phyloP scores from a whole-genome alignment of 768 basidiomycete genomes.

The Tricholoma sp. region DNA sequence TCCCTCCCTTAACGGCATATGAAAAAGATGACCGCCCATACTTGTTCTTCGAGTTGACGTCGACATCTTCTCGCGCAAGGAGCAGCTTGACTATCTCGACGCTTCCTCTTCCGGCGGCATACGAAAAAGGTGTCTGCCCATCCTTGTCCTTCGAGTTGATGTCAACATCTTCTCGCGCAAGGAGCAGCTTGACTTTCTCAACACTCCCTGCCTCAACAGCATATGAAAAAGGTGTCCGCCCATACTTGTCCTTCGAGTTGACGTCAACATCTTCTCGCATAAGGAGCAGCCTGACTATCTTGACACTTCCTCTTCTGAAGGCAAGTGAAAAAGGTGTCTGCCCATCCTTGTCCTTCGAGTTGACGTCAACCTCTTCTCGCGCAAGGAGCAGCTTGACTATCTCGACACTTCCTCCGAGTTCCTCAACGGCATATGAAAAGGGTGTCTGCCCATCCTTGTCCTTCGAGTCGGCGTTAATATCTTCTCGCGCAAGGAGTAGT shows the following conservation, averaged over 20 bases:
- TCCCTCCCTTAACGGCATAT: background rate
- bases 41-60: background rate
- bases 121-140: background rate
- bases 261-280: background rate
- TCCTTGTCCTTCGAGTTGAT: background rate
- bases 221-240: background rate
- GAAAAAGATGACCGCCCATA: background rate
- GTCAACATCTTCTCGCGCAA: background rate
- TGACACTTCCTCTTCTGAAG: background rate
- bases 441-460: background rate
- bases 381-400: background rate
- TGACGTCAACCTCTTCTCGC: background rate
- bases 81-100: background rate
- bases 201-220: background rate
- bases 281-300: background rate
- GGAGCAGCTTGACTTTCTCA: background rate
- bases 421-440: background rate
- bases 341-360: background rate
- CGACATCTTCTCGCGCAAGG: background rate
- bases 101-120: background rate
- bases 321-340: background rate
- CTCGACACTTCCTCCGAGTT: background rate
- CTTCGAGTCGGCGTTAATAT: background rate
- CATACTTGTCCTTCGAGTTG: background rate
- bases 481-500: background rate